Conservation (phyloP, 176 grass and related monocot genomes). For the Hordeum marinum region DNA sequence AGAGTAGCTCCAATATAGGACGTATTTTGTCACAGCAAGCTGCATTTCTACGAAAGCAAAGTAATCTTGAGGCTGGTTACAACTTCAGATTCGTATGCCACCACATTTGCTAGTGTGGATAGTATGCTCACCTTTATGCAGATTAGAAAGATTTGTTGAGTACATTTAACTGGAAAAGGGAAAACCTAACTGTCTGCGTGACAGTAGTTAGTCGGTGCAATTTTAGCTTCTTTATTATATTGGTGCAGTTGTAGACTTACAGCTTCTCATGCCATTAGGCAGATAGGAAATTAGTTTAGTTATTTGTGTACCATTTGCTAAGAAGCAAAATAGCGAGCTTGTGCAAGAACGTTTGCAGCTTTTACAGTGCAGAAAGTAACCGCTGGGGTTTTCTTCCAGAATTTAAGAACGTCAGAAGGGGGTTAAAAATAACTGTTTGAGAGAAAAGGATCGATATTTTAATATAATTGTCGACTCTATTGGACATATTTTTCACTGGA, state of each 20-base stretch:
- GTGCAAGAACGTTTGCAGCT: neutral
- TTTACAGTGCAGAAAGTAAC: neutral
- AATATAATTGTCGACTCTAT: neutral
- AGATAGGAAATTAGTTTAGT: neutral
- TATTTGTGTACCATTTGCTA: neutral
- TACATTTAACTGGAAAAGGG: neutral
- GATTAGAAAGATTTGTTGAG: neutral
- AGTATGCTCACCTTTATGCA: neutral
- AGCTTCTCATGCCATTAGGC: neutral
- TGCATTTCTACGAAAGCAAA: neutral
- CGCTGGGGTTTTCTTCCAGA: neutral
- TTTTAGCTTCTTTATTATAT: neutral
- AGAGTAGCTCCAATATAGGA: neutral
- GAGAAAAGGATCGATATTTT: neutral
- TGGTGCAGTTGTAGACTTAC: neutral
- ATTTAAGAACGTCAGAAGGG: neutral
- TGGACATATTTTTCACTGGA: neutral
- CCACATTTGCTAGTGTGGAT: neutral
- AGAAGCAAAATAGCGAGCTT: neutral
- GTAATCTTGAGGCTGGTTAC: neutral
- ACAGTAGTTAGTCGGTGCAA: neutral
- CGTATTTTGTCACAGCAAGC: neutral
- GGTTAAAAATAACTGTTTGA: neutral
- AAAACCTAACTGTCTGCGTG: neutral
- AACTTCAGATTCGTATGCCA: neutral